Percentiles rank a stretch among this genome's conserved stretches.
Conservation (phyloP, 2,329 filamentous ascomycete genomes). For the Pseudocercospora musae region DNA sequence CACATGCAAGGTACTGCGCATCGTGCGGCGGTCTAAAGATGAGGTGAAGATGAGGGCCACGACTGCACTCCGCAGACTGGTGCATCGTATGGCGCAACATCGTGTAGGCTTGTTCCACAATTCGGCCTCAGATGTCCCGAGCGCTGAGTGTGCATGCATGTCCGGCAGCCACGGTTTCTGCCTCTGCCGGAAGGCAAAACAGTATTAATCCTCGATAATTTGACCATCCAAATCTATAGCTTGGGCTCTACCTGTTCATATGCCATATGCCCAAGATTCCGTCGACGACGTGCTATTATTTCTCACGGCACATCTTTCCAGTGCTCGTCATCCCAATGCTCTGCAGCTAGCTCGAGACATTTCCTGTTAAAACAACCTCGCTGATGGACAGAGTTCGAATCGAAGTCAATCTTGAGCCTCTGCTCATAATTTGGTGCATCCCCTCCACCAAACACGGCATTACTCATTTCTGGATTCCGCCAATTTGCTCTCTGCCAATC, state of each 20-base stretch:
- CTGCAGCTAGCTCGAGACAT: neutral
- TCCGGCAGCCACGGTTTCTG: too few relatives aligned
- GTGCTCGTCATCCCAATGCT: neutral
- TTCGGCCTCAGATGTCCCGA: neutral
- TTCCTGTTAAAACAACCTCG: neutral
- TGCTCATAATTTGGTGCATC: neutral
- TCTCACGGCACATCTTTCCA: neutral
- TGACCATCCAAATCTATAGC: too few relatives aligned
- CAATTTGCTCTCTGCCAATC: neutral
- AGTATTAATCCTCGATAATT: too few relatives aligned
- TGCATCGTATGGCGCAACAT: neutral
- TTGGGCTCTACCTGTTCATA: too few relatives aligned
- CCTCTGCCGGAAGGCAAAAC: too few relatives aligned
- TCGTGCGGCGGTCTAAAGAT: neutral
- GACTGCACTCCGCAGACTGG: neutral
- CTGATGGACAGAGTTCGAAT: neutral
- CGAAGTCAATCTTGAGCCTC: neutral
- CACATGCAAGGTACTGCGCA: neutral
- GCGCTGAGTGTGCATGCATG: neutral
- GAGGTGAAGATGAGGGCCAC: neutral
- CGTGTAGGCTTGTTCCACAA: neutral
- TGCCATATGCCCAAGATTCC: neutral
- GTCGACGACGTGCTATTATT: too few relatives aligned
- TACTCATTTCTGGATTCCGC: neutral
- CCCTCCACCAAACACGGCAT: neutral